Base-by-base conservation (phyloP, 2,329 filamentous ascomycete genomes). In the Aaosphaeria arxii region DNA sequence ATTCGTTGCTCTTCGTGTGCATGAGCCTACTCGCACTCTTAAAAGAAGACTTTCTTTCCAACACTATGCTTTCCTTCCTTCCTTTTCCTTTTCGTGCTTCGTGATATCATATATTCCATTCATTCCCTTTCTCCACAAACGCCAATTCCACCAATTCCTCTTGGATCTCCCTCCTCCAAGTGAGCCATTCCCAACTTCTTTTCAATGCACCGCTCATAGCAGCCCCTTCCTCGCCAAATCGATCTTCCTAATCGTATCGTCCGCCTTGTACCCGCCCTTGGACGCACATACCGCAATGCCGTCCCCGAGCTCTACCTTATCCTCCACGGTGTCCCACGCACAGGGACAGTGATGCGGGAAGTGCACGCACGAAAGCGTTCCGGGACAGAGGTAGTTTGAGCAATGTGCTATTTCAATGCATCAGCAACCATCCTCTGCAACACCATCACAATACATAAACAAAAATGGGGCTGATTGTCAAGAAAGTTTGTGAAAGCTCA, bases 281-380 rank as follows among this genome's bases (percentile, higher is more conserved):
- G 84, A 89, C 1, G 87, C 77, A 62, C 89, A 94, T 42, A 91
- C 75, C 38, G 86, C 81, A 57, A 84, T 83, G 0, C 88, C 88
- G 4, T 91, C 87, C 5, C 78, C 82, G 74, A 89, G 70, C 84
- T 89, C 78, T 70, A 84, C 66, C 79, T 89, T 73, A 72, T 85
- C 60, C 73, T 89, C 69, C 74, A 85, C 63, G 74, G 79, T 51
- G 58, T 80, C 70, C 78, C 88, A 95, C 2, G 90, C 80, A 74
- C 94, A 99, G 30, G 94, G 94, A 72, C 94, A 99, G 73, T 99
- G 94, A 70, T 97, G 92, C 1, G 94, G 91, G 74, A 95, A 94
- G 69, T 95, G 87, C 5, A 99, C 94, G 75, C 94, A 99, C 33
- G 91, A 88, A 51, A 99, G 82, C 0, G 94, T 97, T 55, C 90